Evolutionary conservation across 2,329 filamentous ascomycete species (phyloP), one percentile per base, ranked within the genome.

Genomic region (Fusarium sulawesiense): DNA sequence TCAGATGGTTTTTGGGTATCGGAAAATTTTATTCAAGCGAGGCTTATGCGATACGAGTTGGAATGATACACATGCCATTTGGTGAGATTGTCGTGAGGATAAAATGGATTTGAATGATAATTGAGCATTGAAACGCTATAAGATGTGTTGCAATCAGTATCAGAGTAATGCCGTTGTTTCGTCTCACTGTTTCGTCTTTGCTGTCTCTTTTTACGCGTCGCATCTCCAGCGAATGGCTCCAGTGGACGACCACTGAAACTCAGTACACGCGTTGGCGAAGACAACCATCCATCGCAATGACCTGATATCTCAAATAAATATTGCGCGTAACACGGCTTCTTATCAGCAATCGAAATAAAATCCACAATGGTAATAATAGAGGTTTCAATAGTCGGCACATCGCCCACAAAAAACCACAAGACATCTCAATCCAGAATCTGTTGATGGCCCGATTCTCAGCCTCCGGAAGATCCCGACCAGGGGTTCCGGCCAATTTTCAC

Each of bases 381-480:
- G 46, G 40, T 62, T 46, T 48, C 29, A 55, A 55, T 62, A 53
- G 16, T 56, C 23, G 27, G 21, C 21, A 23, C 21, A 23, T 23
- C 21, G 21, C 21, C 21, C 21, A 23, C 21, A 23, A 23, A 23
- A 23, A 23, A 23, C 21, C 21, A 23, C 21, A 23, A 23, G 21
- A 23, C 21, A 23, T 23, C 21, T 23, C 21, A 23, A 23, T 23
- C 21, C 21, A 23, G 21, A 23, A 23, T 23, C 21, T 23, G 21
- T 23, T 23, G 21, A 23, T 23, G 21, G 21, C 21, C 21, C 21
- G 21, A 64, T 64, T 54, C 51, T 45, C 56, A 58, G 49, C 32
- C 46, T 34, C 66, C 67, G 67, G 67, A 56, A 55, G 66, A 50
- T 62, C 63, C 66, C 67, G 66, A 46, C 51, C 37, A 54, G 66